Base-by-base conservation (phyloP, 2,329 filamentous ascomycete species). In the Paraphaeosphaeria sporulosa region DNA sequence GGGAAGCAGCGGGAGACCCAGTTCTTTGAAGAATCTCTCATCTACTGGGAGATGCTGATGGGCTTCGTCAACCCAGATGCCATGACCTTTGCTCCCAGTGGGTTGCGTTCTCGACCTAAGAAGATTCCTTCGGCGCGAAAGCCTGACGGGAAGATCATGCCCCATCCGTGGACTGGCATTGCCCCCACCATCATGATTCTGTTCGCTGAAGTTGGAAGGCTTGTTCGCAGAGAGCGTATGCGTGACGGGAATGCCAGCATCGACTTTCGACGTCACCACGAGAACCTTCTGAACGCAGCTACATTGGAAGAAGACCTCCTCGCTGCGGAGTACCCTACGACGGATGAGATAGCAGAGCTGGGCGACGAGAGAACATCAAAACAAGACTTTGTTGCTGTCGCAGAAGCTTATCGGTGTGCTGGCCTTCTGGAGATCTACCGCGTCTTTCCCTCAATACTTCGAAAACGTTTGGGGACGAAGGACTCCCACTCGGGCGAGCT, bases 1-100 rank as follows among this genome's bases (percentile, higher is more conserved):
- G 59, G 65, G 75, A 63, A 73, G 21, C 71, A 76, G 51, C 70
- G 72, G 17, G 69, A 78, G 60, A 77, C 75, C 57, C 80, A 82
- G 34, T 87, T 87, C 68, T 86, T 86, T 63, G 81, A 85, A 61
- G 83, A 86, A 66, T 83, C 83, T 23, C 73, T 86, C 43, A 82
- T 86, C 52, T 85, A 86, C 63, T 87, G 85, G 85, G 85, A 86
- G 64, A 86, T 86, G 85, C 76, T 86, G 3, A 81, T 86, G 52
- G 83, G 83, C 0, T 86, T 85, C 63, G 82, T 86, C 25, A 82
- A 79, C 59, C 79, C 80, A 64, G 79, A 79, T 52, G 76, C 71
- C 25, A 72, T 75, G 65, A 71, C 69, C 53, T 76, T 75, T 57
- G 72, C 73, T 30, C 62, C 72, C 48, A 73, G 65, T 58, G 67